phyloP scores from a whole-genome alignment of 2,329 filamentous ascomycete species.

The Alternaria incomplexa region DNA sequence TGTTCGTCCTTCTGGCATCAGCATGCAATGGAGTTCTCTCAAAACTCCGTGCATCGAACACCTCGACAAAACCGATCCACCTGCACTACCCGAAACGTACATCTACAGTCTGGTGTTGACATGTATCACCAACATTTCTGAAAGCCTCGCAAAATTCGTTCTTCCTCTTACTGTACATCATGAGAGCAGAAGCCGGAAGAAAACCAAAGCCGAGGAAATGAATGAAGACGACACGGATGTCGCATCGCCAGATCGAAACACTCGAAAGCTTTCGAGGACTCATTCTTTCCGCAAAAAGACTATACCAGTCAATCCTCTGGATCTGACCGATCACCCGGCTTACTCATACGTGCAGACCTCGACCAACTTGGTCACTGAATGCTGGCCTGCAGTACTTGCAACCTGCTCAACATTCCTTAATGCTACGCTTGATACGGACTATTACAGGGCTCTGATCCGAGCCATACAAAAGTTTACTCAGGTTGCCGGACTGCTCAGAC shows the following conservation, averaged over 20 bases:
- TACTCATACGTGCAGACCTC: conserved; percentile 75
- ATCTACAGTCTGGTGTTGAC: conserved; percentile 87
- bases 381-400: conserved; percentile 94
- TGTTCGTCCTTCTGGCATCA: conserved; percentile 78
- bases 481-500: conserved; percentile 84
- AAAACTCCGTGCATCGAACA: conserved; percentile 90
- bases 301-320: conserved; percentile 82
- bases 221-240: conserved; percentile 26
- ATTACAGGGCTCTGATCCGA: conserved; percentile 89
- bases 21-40: conserved; percentile 87
- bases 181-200: conserved; percentile 61
- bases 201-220: conserved; percentile 49
- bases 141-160: conserved; percentile 91
- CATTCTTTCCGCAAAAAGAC: conserved; percentile 76
- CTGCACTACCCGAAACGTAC: conserved; percentile 86
- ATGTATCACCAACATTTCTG: conserved; percentile 88
- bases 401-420: conserved; percentile 96
- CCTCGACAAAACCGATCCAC: conserved; percentile 88
- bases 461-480: conserved; percentile 96
- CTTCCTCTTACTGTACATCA: conserved; percentile 84
- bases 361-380: conserved; percentile 83
- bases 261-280: conserved; percentile 61
- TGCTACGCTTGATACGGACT: conserved; percentile 88
- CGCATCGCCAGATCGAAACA: conserved; percentile 30
- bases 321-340: conserved; percentile 74